Conservation (phyloP, 495 filamentous ascomycete species). For the Penicillium waksmanii region DNA sequence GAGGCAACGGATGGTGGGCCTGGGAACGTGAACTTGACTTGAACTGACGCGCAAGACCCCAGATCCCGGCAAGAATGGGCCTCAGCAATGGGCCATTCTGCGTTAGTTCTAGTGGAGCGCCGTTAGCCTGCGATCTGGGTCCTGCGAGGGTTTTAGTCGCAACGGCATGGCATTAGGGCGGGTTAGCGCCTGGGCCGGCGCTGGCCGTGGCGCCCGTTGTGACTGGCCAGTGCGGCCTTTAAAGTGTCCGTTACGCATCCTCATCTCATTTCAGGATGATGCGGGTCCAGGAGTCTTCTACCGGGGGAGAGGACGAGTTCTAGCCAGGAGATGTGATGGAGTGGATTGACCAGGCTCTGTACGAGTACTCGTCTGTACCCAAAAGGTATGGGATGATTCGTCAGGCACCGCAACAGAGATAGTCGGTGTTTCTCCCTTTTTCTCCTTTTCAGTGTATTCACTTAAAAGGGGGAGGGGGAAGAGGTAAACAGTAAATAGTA, state of each 20-base stretch:
- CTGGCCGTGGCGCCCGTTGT: conserved; percentile 17
- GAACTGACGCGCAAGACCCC: conserved; percentile 11
- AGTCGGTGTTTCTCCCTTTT: background rate
- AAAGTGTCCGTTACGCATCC: conserved; percentile 26
- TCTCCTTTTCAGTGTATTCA: background rate
- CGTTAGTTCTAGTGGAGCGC: conserved; percentile 15
- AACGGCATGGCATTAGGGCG: conserved; percentile 34
- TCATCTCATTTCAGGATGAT: conserved; percentile 36
- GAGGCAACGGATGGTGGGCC: background rate
- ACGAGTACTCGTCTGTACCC: background rate
- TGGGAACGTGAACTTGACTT: background rate
- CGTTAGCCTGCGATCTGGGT: conserved; percentile 29
- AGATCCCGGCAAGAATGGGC: conserved; percentile 4
- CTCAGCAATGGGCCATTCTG: too few species aligned
- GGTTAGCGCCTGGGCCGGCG: conserved; percentile 27
- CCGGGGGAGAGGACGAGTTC: background rate
- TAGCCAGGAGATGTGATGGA: background rate
- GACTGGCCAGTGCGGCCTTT: conserved; percentile 27
- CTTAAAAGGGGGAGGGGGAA: too few species aligned
- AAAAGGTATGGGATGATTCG: background rate
- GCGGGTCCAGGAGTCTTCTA: conserved; percentile 15
- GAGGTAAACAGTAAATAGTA: too few species aligned
- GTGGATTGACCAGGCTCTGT: too few species aligned
- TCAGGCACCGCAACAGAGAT: too few species aligned
- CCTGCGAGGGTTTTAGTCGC: conserved; percentile 27